Conservation (phyloP, 2,329 filamentous ascomycete genomes). For the Tolypocladium pustulatum region DNA sequence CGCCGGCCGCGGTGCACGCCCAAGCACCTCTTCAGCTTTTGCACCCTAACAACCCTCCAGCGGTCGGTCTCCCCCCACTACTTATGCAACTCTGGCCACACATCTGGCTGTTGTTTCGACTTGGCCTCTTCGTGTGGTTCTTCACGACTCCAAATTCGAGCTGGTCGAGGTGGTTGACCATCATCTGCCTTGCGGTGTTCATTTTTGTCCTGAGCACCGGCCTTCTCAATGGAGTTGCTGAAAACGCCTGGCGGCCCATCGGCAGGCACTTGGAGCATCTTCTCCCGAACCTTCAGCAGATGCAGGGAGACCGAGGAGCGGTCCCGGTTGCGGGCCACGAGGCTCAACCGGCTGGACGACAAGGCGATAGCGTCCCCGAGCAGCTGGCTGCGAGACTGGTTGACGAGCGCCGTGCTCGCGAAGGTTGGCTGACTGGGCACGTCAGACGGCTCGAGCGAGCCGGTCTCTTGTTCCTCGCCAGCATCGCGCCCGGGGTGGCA, state of each 20-base stretch:
- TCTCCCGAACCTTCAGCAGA: conserved; percentile 39
- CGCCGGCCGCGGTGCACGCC: conserved; percentile 6
- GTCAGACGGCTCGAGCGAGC: conserved; percentile 47
- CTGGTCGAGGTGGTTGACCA: conserved; percentile 48
- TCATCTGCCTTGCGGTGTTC: conserved; percentile 40
- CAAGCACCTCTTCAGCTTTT: conserved; percentile 11
- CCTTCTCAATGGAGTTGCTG: conserved; percentile 42
- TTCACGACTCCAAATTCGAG: conserved; percentile 48
- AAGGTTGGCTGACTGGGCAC: conserved; percentile 25
- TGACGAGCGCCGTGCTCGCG: conserved; percentile 20
- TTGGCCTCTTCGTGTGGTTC: conserved; percentile 53
- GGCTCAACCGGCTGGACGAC: conserved; percentile 13
- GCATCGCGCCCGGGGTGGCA: conserved; percentile 54
- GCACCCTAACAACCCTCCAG: conserved; percentile 29
- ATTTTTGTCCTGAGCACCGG: conserved; percentile 53
- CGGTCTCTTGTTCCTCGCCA: conserved; percentile 52
- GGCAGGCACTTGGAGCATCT: conserved; percentile 49
- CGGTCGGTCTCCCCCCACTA: conserved; percentile 19
- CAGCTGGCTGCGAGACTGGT: conserved; percentile 45
- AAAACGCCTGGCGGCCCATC: conserved; percentile 45
- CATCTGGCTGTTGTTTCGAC: conserved; percentile 48
- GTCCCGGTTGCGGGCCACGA: conserved; percentile 10
- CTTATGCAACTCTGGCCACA: conserved; percentile 42
- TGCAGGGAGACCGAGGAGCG: conserved; percentile 6
- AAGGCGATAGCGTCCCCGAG: conserved; percentile 32